Evolutionary conservation across 2,329 filamentous ascomycete genomes (phyloP), one percentile per base, ranked within the genome.

Genomic region (Cladosporium sp.): DNA sequence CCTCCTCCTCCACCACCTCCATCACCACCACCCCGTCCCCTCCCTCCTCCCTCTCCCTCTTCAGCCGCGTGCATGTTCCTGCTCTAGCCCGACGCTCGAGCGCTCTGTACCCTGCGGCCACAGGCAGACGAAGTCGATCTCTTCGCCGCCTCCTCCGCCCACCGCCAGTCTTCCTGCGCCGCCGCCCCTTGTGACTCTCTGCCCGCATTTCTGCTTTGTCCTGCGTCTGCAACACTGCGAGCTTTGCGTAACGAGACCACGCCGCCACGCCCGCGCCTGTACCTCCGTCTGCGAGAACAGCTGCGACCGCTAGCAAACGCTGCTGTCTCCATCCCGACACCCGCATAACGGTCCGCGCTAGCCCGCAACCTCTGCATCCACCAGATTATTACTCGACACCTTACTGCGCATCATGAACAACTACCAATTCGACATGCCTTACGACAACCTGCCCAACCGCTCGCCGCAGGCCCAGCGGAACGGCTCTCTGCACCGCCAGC

Each of bases 401-500:
- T 30, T 18, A 4, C 34, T 38, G 61, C 61, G 61, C 65, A 67
- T 55, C 65, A 76, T 76, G 74, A 76, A 76, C 69, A 72, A 72
- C 65, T 69, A 72, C 61, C 70, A 73, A 68, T 75, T 74, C 78
- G 88, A 91, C 68, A 88, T 90, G 84, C 93, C 92, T 82, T 87
- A 91, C 80, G 89, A 92, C 72, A 90, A 91, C 73, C 79, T 85
- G 67, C 89, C 88, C 77, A 75, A 72, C 67, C 90, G 91, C 75
- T 92, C 90, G 70, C 92, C 92, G 47, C 89, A 87, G 75, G 88
- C 90, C 36, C 88, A 91, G 76, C 90, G 91, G 68, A 87, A 86
- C 72, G 73, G 83, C 82, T 76, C 82, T 66, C 81, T 91, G 66
- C 87, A 90, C 74, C 87, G 91, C 71, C 89, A 90, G 76, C 83